Conservation (phyloP, 768 basidiomycete genomes). For the Boletus sensibilis region DNA sequence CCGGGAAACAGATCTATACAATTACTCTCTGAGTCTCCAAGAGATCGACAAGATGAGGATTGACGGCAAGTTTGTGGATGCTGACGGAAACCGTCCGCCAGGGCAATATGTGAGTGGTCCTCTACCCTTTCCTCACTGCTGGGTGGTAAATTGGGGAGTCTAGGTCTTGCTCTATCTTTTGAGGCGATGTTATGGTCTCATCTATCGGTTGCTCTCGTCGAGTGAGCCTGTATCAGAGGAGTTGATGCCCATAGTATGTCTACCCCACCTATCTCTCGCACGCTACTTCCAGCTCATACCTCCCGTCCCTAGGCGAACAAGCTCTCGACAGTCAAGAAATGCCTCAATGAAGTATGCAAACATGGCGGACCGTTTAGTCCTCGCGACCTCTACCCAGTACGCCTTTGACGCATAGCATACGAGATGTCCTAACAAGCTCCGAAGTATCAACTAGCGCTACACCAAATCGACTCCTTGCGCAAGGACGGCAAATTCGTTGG, state of each 20-base stretch:
- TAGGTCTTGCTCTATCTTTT: slow-evolving; percentile 92
- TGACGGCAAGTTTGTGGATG: slow-evolving; percentile 95
- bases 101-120: slow-evolving; percentile 83
- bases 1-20: slow-evolving; percentile 90
- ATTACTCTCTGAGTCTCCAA: slow-evolving; percentile 88
- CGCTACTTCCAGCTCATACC: neutral
- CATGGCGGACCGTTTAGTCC: slow-evolving; percentile 92
- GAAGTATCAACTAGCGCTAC: slow-evolving; percentile 90
- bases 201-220: slow-evolving; percentile 89
- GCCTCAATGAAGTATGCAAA: slow-evolving; percentile 92
- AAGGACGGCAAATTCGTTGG: slow-evolving; percentile 94
- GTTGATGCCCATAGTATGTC: slow-evolving; percentile 86
- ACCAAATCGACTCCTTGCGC: slow-evolving; percentile 92
- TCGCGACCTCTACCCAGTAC: slow-evolving; percentile 89
- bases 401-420: slow-evolving; percentile 28
- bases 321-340: slow-evolving; percentile 93
- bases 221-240: slow-evolving; percentile 98
- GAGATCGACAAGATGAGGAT: slow-evolving; percentile 98
- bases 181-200: slow-evolving; percentile 92
- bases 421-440: slow-evolving; percentile 3
- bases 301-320: slow-evolving; percentile 78
- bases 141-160: neutral
- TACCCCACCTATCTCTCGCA: neutral
- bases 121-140: neutral
- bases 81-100: slow-evolving; percentile 85